Evolutionary conservation across 257 asterid genomes (phyloP).

Genomic region (Gentiana macrophylla): DNA sequence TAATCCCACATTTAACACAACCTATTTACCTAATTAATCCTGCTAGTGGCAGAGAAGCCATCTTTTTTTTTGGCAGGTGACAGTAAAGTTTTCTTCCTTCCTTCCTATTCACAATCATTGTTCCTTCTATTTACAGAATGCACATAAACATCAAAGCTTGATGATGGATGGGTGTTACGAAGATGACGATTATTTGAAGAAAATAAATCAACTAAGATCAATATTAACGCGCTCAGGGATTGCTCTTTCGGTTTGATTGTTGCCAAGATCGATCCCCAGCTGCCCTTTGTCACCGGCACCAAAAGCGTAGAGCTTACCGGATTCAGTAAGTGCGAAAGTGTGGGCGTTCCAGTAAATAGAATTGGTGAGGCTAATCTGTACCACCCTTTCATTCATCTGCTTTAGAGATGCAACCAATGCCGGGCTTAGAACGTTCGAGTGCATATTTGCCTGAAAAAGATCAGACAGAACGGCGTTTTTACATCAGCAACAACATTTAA

Average conservation of each 20-base stretch:
- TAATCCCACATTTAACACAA: slow-evolving; percentile 9
- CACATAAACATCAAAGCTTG: slow-evolving; percentile 12
- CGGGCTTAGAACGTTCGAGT: slow-evolving; percentile 60
- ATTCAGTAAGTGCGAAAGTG: slow-evolving; percentile 87
- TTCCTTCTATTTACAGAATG: slow-evolving; percentile 28
- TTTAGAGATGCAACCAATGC: slow-evolving; percentile 69
- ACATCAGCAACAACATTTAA: background rate
- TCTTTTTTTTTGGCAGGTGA: slow-evolving; percentile 11
- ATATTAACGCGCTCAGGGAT: slow-evolving; percentile 65
- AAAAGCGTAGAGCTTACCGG: slow-evolving; percentile 81
- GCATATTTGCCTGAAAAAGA: slow-evolving; percentile 47
- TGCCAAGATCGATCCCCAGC: slow-evolving; percentile 69
- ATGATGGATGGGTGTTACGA: background rate
- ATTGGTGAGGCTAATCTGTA: slow-evolving; percentile 91
- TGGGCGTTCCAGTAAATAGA: slow-evolving; percentile 96
- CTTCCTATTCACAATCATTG: slow-evolving; percentile 24
- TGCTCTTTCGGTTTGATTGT: slow-evolving; percentile 66
- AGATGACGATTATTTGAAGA: slow-evolving; percentile 2
- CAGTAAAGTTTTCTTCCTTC: slow-evolving; percentile 18
- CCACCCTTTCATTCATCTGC: slow-evolving; percentile 71
- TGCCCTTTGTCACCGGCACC: slow-evolving; percentile 99
- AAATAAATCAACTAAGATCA: slow-evolving; percentile 46
- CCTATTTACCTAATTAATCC: slow-evolving; percentile 21
- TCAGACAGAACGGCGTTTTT: background rate
- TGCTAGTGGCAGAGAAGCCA: slow-evolving; percentile 7